Evolutionary conservation across 495 filamentous ascomycete species (phyloP), one percentile per base, ranked within the genome.

Genomic region (Xylaria sp.): DNA sequence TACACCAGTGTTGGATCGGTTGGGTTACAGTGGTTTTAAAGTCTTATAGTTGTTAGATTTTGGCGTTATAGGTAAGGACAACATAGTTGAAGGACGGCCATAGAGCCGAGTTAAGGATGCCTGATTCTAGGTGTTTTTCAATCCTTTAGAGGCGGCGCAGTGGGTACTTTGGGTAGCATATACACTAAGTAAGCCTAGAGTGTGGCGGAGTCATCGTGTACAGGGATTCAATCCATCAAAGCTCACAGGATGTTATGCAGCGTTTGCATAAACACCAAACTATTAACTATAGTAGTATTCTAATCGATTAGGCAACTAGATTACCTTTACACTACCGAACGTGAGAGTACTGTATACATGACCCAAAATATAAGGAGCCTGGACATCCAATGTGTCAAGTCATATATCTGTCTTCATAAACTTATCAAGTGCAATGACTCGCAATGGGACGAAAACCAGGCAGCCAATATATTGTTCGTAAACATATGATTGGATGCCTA

Each of bases 301-400:
- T 37, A 37, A 59, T 59, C 33, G 17, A n/a, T 12, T 59, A 37
- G 55, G 57, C 57, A 59, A 59, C 57, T 33, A 59, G 1, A 59
- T 59, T 21, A 21, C 7, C 33, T n/a, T n/a, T n/a, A n/a, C n/a
- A 1, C 19, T 19, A 37, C 57, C 21, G 14, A 37, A 37, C 55
- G 3, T 33, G n/a, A 19, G 15, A 21, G 19, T 37, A 37, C 26
- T 37, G 8, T 8, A 37, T 8, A 37, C n/a, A 48, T n/a, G 50
- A 3, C 50, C 4, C 7, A 29, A 53, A 9, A 53, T 26, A 29
- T 14, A 14, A 53, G 50, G 21, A 26, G 29, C 3, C 11, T 7
- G 26, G 24, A 21, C 3, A 24, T 12, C n/a, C 1, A 11, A 52
- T 26, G 21, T 52, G 21, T 52, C 21, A 57, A 57, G 29, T 5